Evolutionary conservation across 352 stramenopile species (phyloP).

Genomic region (Pilasporangium apinafurcum): DNA sequence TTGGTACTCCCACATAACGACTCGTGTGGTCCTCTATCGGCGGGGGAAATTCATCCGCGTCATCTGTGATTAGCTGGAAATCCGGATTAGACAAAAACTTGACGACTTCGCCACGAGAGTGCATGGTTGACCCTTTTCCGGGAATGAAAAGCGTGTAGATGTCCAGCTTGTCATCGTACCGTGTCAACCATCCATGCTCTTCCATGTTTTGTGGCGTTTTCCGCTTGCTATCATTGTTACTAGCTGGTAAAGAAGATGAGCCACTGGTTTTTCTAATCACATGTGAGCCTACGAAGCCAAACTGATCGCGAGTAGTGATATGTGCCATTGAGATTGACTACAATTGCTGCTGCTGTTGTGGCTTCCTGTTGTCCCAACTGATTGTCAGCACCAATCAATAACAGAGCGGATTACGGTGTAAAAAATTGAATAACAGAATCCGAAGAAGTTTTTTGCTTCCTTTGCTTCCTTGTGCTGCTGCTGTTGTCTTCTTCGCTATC

Average conservation of each 20-base stretch:
- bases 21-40: constrained; percentile 41
- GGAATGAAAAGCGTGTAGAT: constrained; percentile 65
- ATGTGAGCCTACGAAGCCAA: constrained; percentile 58
- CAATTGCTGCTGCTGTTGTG: no score
- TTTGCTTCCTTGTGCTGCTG: no score
- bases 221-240: background rate
- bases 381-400: no score
- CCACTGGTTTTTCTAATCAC: constrained; percentile 22
- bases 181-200: constrained; percentile 64
- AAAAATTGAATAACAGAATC: no score
- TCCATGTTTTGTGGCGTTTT: constrained; percentile 3
- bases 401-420: no score
- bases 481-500: no score
- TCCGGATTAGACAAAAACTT: constrained; percentile 50
- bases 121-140: constrained; percentile 14
- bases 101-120: constrained; percentile 51
- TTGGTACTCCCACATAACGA: constrained; percentile 41
- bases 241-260: constrained; percentile 3
- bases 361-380: no score
- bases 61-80: constrained; percentile 39
- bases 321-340: constrained; percentile 13
- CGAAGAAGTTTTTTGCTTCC: no score
- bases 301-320: constrained; percentile 45
- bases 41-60: constrained; percentile 37
- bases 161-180: constrained; percentile 55